Evolutionary conservation across 106 monocot species (phyloP).

Genomic region (Phalaenopsis equestris): DNA sequence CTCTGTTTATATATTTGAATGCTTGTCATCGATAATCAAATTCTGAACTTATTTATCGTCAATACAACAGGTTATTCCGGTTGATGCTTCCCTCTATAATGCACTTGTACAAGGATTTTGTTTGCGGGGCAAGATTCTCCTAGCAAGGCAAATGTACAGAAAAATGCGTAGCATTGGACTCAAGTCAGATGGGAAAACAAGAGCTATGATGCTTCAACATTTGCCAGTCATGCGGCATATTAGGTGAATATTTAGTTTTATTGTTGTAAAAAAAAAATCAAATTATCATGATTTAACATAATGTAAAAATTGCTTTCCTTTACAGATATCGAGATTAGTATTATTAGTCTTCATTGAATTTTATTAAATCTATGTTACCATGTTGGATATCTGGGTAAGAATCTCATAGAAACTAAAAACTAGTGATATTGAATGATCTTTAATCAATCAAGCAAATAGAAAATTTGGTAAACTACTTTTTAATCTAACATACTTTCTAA

Average conservation of each 20-base stretch:
- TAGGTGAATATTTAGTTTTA: conserved; percentile 7
- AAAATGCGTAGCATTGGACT: conserved; percentile 58
- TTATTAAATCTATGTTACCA: not conserved
- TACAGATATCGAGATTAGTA: not conserved
- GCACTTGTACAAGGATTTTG: conserved; percentile 71
- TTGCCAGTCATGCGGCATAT: conserved; percentile 12
- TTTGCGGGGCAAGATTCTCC: conserved; percentile 45
- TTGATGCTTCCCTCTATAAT: conserved; percentile 68
- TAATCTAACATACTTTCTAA: not conserved
- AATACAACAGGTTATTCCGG: conserved; percentile 41
- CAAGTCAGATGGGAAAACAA: conserved; percentile 79
- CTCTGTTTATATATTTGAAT: not conserved
- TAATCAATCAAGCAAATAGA: not conserved
- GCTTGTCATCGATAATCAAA: not conserved
- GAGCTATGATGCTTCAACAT: conserved; percentile 78
- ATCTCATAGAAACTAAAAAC: not conserved
- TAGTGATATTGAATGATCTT: not conserved
- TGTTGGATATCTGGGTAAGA: not conserved
- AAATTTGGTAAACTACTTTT: not conserved
- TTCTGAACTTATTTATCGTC: conserved; percentile 10
- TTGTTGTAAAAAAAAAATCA: not conserved
- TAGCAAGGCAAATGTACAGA: conserved; percentile 50
- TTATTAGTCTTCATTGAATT: not conserved
- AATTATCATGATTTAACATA: not conserved
- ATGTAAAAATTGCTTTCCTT: not conserved